Conservation (phyloP, 1,139 yeast species). For the Sugiyamaella pinicola region DNA sequence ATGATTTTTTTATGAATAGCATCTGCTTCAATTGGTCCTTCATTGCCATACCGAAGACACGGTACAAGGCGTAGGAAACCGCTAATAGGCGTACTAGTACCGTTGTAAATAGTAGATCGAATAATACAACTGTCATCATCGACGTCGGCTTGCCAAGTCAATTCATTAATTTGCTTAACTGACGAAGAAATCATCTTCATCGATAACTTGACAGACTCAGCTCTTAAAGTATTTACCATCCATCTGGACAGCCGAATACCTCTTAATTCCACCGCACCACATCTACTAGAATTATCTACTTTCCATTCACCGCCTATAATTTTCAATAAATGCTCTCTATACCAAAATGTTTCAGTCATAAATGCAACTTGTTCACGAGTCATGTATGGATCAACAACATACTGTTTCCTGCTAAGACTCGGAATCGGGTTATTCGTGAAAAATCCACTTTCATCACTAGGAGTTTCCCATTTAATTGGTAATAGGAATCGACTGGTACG, state of each 20-base stretch:
- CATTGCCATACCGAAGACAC: conserved; percentile 41
- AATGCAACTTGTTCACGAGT: conserved; percentile 56
- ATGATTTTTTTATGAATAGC: conserved; percentile 36
- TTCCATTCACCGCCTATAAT: conserved; percentile 69
- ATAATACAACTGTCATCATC: conserved; percentile 34
- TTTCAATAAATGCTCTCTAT: conserved; percentile 63
- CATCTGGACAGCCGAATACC: conserved; percentile 59
- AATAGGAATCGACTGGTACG: conserved; percentile 64
- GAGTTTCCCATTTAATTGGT: conserved; percentile 61
- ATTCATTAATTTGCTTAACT: conserved; percentile 22
- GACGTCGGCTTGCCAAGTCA: conserved; percentile 26
- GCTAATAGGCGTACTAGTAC: conserved; percentile 40
- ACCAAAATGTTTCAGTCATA: conserved; percentile 75
- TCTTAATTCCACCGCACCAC: conserved; percentile 67
- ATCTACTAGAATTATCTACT: conserved; percentile 37
- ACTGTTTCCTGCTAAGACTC: conserved; percentile 72
- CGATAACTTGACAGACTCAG: conserved; percentile 51
- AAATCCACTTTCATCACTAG: conserved; percentile 44
- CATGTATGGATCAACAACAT: conserved; percentile 61
- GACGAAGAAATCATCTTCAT: conserved; percentile 31
- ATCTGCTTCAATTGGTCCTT: conserved; percentile 27
- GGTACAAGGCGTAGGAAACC: conserved; percentile 75
- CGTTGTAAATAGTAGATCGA: conserved; percentile 33
- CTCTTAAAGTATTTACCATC: conserved; percentile 48
- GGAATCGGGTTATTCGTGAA: conserved; percentile 60